Evolutionary conservation across 495 filamentous ascomycete species (phyloP).

Genomic region (Pyrenula massariospora): DNA sequence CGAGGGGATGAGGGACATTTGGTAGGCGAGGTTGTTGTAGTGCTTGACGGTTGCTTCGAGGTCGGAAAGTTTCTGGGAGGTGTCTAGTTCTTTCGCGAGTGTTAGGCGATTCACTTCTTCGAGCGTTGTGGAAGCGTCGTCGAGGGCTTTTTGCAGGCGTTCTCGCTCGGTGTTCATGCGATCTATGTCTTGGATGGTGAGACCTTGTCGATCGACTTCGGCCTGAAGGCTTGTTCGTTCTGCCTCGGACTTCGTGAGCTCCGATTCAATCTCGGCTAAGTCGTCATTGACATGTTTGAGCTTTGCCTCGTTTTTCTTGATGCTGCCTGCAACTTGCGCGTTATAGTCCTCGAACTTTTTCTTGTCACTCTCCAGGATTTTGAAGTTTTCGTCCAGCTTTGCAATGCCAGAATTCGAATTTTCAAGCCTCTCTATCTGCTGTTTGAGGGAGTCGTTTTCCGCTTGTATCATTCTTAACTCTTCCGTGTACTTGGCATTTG

Average conservation of each 20-base stretch:
- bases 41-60: conserved; percentile 74
- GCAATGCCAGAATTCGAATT: conserved; percentile 72
- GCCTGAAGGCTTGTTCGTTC: conserved; percentile 71
- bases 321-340: conserved; percentile 60
- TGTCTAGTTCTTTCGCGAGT: conserved; percentile 72
- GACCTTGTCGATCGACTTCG: conserved; percentile 79
- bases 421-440: conserved; percentile 80
- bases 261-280: conserved; percentile 61
- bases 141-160: conserved; percentile 73
- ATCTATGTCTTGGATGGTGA: conserved; percentile 95
- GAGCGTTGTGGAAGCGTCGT: conserved; percentile 57
- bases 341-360: conserved; percentile 91
- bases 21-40: conserved; percentile 89
- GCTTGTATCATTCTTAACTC: conserved; percentile 75
- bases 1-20: conserved; percentile 77
- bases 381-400: conserved; percentile 71
- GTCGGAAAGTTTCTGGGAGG: conserved; percentile 73
- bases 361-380: conserved; percentile 81
- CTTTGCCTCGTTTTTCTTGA: conserved; percentile 69
- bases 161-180: conserved; percentile 94
- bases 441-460: conserved; percentile 62
- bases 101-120: conserved; percentile 75
- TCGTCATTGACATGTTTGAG: conserved; percentile 70
- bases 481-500: conserved; percentile 67
- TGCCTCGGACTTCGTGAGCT: conserved; percentile 67